Base-by-base conservation (phyloP, 768 basidiomycete species). In the Pholiota microspora region DNA sequence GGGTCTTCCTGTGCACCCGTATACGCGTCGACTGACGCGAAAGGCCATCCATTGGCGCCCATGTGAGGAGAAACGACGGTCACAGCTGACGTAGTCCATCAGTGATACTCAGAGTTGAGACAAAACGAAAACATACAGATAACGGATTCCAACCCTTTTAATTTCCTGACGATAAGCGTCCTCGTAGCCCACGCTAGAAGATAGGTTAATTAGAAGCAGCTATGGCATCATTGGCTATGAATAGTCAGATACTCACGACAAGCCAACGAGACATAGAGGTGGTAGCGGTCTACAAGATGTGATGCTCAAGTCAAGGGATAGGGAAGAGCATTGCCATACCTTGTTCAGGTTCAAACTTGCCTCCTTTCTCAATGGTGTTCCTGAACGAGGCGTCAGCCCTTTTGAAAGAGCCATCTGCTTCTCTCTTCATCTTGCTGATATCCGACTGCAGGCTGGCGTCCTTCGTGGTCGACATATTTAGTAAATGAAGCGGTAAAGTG, bases 101-200 rank as follows among this genome's bases (percentile, higher is more conserved):
- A 44, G 16, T 23, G 15, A 38, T 7, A 27, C 23, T 6, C 16
- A 13, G 46, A 12, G 15, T 36, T n/a, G 32, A 28, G 25, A 15
- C 23, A 12, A 23, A 16, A 45, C 24, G 31, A 31, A 28, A 23
- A 74, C 88, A 66, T 59, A 92, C 94, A 75, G 55, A 99, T 83
- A 57, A 91, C 73, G 23, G 87, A 78, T 59, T 98, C 89, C 21
- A 99, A 77, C 1, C 95, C 94, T 69, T 99, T 99, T 62, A 98
- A 79, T 71, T 93, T 86, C 60, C 95, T 81, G 3, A 88, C 77
- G 62, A 98, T 97, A 58, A 97, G 75, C 3, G 94, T 83, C 60
- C 96, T 81, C 23, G 93, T 92, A 0, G 96, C 96, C 96, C 95
- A 98, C 7, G 96, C 89, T 91, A 44, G 24, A 55, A 53, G n/a